Evolutionary conservation across 805 yeast species (phyloP).

Genomic region (Candida nitratophila): DNA sequence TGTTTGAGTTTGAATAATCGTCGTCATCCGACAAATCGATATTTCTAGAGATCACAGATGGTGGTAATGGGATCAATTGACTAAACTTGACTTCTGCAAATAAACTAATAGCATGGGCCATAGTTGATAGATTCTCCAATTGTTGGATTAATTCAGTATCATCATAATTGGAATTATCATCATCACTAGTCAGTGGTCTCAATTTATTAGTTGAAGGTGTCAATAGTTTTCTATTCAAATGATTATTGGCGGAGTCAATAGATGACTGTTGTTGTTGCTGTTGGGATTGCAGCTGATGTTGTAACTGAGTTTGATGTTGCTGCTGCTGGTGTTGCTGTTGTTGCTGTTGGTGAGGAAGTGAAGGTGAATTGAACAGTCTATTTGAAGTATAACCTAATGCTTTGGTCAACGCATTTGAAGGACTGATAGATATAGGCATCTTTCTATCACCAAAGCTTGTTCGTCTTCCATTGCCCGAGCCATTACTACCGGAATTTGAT

Average conservation of each 20-base stretch:
- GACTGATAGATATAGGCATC: slow-evolving; percentile 63
- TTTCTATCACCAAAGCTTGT: slow-evolving; percentile 60
- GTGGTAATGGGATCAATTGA: slow-evolving; percentile 75
- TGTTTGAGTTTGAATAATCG: slow-evolving; percentile 19
- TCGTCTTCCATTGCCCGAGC: slow-evolving; percentile 29
- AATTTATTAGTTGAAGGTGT: slow-evolving; percentile 9
- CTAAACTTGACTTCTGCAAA: slow-evolving; percentile 89
- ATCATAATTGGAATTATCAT: slow-evolving; percentile 12
- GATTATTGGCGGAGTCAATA: slow-evolving; percentile 12
- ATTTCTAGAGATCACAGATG: slow-evolving; percentile 24
- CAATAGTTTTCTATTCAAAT: slow-evolving; percentile 9
- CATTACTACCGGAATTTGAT: slow-evolving; percentile 39
- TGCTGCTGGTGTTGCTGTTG: slow-evolving; percentile 10
- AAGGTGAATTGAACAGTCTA: slow-evolving; percentile 44
- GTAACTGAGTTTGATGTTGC: slow-evolving; percentile 6
- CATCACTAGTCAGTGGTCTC: slow-evolving; percentile 18
- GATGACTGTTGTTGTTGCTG: slow-evolving; percentile 13
- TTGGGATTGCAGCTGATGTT: slow-evolving; percentile 22
- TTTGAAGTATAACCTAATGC: slow-evolving; percentile 87
- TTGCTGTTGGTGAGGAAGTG: slow-evolving; percentile 5
- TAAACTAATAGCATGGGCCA: slow-evolving; percentile 80
- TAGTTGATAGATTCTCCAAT: slow-evolving; percentile 75
- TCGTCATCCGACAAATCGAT: slow-evolving; percentile 6
- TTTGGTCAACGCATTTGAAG: slow-evolving; percentile 81
- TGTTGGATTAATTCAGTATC: slow-evolving; percentile 34